Base-by-base conservation (phyloP, 2,329 filamentous ascomycete species). In the Colletotrichum sp. region DNA sequence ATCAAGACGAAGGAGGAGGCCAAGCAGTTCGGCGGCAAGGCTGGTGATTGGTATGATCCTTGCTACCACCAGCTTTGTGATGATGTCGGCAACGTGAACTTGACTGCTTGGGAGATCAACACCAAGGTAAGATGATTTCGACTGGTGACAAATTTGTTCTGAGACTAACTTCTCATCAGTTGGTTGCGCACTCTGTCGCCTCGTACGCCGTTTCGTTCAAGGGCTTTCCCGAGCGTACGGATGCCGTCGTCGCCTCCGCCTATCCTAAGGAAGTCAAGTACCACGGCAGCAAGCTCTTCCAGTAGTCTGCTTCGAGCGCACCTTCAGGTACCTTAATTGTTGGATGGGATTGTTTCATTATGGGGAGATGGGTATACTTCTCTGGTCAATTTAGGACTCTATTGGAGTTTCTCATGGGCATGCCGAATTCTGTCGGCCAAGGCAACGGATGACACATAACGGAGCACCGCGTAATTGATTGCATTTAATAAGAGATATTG, bases 171-270 rank as follows among this genome's bases (percentile, higher is more conserved):
- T 21, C 76, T 21, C 36, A 65, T 5, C 70, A 91, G 90, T 86
- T 93, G 44, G 93, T 96, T 78, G 93, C 94, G 4, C 92, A 94
- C 83, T 92, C 92, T 1, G 91, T 95, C n/a, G 94, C 93, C 2
- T 93, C 91, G 1, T 95, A 92, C 80, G 93, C 93, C 13, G 82
- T 86, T 5, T 93, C 92, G 1, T 92, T 95, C 78, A 87, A 93
- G 6, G 91, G 89, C 12, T 93, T 95, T 84, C 93, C 93, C 1
- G 82, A 92, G 83, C 87, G 92, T 30, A 83, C 83, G 2, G 79
- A 82, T 15, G 78, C 82, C 2, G 78, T 83, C 2, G 79, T 78
- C 52, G 75, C 77, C 30, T 77, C 78, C 12, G 74, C 77, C 12
- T 86, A 87, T 67, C 80, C 82, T n/a, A 74, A 82, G 75, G 81